Percentiles rank a stretch among this genome's conserved stretches.
phyloP scores from a whole-genome alignment of 2,329 filamentous ascomycete species.

The Diplodia seriata region DNA sequence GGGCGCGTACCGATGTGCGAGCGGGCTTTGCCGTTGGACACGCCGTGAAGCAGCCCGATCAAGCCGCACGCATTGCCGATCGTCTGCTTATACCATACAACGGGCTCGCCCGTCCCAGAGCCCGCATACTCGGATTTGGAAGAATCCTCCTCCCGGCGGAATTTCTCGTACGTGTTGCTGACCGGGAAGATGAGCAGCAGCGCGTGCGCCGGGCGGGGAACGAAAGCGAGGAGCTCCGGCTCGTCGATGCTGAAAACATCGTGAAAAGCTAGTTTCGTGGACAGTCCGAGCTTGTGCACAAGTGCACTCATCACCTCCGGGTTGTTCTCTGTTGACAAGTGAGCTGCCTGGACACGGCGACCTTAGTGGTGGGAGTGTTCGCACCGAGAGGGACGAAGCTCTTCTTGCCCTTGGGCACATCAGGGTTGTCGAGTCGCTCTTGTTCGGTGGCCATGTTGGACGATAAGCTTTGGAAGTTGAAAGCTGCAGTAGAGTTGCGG shows the following conservation, averaged over 20 bases:
- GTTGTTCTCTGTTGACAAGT: slow-evolving; percentile 58
- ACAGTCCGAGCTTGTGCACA: slow-evolving; percentile 58
- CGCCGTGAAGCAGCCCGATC: slow-evolving; percentile 63
- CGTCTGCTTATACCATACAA: slow-evolving; percentile 66
- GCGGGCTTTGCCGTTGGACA: slow-evolving; percentile 58
- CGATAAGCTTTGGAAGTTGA: slow-evolving; percentile 7
- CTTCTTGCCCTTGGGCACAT: slow-evolving; percentile 44
- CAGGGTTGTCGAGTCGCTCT: slow-evolving; percentile 28
- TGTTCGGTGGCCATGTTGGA: slow-evolving; percentile 41
- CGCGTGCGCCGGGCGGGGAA: slow-evolving; percentile 62
- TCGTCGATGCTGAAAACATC: slow-evolving; percentile 62
- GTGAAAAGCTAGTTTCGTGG: slow-evolving; percentile 56
- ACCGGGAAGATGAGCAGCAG: slow-evolving; percentile 61
- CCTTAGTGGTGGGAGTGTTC: not conserved
- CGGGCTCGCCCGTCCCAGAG: slow-evolving; percentile 57
- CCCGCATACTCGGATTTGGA: slow-evolving; percentile 54
- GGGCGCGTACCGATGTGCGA: slow-evolving; percentile 47
- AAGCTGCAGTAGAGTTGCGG: slow-evolving; percentile 3
- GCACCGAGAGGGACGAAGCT: slow-evolving; percentile 49
- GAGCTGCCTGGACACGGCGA: not conserved
- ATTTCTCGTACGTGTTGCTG: slow-evolving; percentile 48
- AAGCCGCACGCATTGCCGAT: slow-evolving; percentile 65
- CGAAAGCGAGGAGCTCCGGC: slow-evolving; percentile 56
- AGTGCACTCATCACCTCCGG: slow-evolving; percentile 61
- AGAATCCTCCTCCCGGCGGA: slow-evolving; percentile 53